Base-by-base conservation (phyloP, 352 stramenopile species). In the Thalassiosira ordinaria region DNA sequence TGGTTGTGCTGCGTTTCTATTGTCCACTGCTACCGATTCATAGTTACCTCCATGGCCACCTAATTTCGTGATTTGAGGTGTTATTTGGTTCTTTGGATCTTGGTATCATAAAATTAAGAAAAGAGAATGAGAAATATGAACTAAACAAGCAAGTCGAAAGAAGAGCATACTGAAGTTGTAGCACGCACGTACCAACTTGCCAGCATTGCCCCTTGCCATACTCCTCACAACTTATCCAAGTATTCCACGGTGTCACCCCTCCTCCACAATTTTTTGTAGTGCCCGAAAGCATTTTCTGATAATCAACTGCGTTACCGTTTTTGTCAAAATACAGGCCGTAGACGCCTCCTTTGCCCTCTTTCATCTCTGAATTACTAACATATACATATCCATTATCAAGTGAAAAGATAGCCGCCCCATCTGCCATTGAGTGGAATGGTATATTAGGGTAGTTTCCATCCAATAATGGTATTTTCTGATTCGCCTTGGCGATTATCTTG, bases 221-320 rank as follows among this genome's bases (percentile, higher is more conserved):
- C 29, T 78, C 69, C 26, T 78, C 69, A 62, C 69, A 78, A 1
- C 22, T 55, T 16, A 78, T 56, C 35, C 53, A 78, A n/a, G 71
- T 80, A 24, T 77, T 64, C 73, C 73, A 82, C 13, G 73, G 73
- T 1, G 65, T 82, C 1, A 27, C 27, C 22, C 73, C 73, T 33
- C 83, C 83, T 18, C 64, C 73, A 73, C 83, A 89, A 39, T 89
- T 89, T 24, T 55, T 22, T 11, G 49, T 75, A 3, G 83, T 86
- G 20, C 49, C 52, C 0, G 39, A 51, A 20, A 68, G 16, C 44
- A 68, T 7, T 44, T 26, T 26, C 37, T 68, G 24, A 22, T 68
- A 68, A 41, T 68, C 59, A 20, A 44, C 11, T 22, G 47, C 24
- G 5, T 68, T 27, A 18, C 59, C 59, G 13, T 55, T 41, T 44